Percentiles rank a stretch among this genome's conserved stretches.
phyloP scores from a whole-genome alignment of 106 monocot genomes.

The Dioscorea dumetorum region DNA sequence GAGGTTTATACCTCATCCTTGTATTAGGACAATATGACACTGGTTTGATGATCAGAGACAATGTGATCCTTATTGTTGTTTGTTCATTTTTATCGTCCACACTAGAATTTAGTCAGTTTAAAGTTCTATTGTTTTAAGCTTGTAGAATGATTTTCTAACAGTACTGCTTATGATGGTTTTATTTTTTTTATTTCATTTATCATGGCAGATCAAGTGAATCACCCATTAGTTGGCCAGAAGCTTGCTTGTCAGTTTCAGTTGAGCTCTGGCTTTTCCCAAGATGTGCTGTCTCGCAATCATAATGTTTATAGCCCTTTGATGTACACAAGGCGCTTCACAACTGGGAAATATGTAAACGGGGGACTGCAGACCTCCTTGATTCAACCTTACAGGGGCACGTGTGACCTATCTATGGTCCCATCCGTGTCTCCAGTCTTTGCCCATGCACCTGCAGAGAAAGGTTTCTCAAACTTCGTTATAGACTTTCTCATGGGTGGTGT shows the following conservation, averaged over 20 bases:
- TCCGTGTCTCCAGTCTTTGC: conserved; percentile 24
- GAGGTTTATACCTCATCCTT: no score
- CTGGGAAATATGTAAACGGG: conserved; percentile 18
- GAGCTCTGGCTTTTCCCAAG: conserved; percentile 21
- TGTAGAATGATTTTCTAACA: no score
- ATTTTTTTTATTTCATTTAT: neutral
- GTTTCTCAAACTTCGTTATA: conserved; percentile 19
- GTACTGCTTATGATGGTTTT: no score
- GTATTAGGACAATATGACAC: no score
- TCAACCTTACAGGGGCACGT: neutral
- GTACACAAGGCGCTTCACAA: conserved; percentile 8
- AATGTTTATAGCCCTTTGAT: conserved; percentile 8
- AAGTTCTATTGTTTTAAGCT: no score
- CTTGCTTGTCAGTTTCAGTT: conserved; percentile 23
- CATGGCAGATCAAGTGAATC: conserved; percentile 32
- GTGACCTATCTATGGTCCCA: conserved; percentile 8
- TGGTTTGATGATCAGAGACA: no score
- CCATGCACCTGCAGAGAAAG: conserved; percentile 34
- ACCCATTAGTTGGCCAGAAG: conserved; percentile 29
- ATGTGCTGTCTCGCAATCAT: conserved; percentile 8
- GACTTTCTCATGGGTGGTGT: conserved; percentile 44
- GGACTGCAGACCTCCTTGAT: conserved; percentile 17
- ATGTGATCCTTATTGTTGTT: no score
- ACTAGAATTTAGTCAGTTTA: no score
- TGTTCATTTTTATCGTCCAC: no score